phyloP scores from a whole-genome alignment of 2,329 filamentous ascomycete species.

The Botryotinia convoluta region DNA sequence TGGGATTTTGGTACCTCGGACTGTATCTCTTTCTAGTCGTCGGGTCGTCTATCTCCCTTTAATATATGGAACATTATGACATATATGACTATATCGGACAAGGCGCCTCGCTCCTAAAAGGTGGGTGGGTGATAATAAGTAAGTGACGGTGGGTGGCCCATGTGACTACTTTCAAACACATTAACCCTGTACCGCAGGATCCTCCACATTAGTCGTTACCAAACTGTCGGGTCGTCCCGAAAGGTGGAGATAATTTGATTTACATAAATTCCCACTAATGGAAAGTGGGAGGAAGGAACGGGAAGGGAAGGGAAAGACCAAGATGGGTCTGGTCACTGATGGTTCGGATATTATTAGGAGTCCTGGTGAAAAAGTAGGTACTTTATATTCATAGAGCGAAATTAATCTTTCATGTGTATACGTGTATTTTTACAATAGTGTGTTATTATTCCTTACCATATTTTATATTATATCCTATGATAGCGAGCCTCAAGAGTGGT shows the following conservation, averaged over 20 bases:
- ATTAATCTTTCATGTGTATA: background rate
- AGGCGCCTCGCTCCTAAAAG: slow-evolving; percentile 1
- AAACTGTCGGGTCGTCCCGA: slow-evolving; percentile 10
- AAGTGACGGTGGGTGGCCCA: slow-evolving; percentile 3
- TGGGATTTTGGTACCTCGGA: background rate
- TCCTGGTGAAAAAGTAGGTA: background rate
- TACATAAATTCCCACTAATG: background rate
- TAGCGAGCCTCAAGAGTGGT: background rate
- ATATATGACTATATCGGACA: background rate
- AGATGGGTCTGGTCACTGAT: background rate
- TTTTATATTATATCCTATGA: too few relatives aligned
- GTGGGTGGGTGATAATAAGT: slow-evolving; percentile 1
- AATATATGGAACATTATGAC: background rate
- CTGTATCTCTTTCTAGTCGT: background rate
- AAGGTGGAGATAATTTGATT: slow-evolving; percentile 5
- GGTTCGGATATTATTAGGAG: background rate
- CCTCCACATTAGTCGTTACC: slow-evolving; percentile 4
- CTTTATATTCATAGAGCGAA: background rate
- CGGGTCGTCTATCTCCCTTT: background rate
- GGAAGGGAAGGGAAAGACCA: background rate
- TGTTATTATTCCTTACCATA: background rate
- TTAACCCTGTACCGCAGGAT: slow-evolving; percentile 5
- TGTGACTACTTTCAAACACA: slow-evolving; percentile 6
- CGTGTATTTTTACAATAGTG: background rate
- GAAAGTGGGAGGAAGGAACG: background rate